Conservation (phyloP, 441 rosid species). For the Hura crepitans region DNA sequence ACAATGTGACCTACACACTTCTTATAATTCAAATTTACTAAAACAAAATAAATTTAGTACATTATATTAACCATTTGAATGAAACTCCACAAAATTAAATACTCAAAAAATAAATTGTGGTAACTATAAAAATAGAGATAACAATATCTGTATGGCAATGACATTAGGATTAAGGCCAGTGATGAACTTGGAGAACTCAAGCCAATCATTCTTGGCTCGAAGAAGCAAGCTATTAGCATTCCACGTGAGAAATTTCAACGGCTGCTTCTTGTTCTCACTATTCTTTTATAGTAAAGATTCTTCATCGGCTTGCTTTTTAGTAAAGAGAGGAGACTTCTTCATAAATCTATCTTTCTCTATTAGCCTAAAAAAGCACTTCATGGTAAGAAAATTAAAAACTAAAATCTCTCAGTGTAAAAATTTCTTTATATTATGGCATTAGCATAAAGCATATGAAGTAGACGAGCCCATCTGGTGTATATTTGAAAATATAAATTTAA, state of each 20-base stretch:
- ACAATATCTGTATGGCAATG: conserved; percentile 73
- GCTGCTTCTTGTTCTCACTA: conserved; percentile 43
- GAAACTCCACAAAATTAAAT: conserved; percentile 8
- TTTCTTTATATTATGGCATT: no score
- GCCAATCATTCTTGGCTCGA: conserved; percentile 90
- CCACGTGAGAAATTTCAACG: conserved; percentile 83
- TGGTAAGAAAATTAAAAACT: no score
- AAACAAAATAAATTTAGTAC: background rate
- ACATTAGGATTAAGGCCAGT: conserved; percentile 70
- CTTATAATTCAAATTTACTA: conserved; percentile 6
- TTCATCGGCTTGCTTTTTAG: conserved; percentile 30
- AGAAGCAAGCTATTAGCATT: conserved; percentile 94
- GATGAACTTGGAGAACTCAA: conserved; percentile 64
- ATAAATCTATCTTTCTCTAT: conserved; percentile 69
- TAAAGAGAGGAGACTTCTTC: conserved; percentile 58
- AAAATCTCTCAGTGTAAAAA: no score
- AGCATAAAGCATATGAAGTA: no score
- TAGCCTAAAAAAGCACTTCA: conserved; percentile 95
- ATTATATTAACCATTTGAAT: background rate
- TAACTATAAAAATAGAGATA: background rate
- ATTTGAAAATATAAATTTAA: no score
- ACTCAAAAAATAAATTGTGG: background rate
- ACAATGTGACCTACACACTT: no score
- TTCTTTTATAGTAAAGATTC: conserved; percentile 15
- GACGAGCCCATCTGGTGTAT: no score